These are phyloP conservation scores for Exophiala sp. DNA, from an alignment of 2,329 filamentous ascomycete species.

Conservation along the genomic window DNA sequence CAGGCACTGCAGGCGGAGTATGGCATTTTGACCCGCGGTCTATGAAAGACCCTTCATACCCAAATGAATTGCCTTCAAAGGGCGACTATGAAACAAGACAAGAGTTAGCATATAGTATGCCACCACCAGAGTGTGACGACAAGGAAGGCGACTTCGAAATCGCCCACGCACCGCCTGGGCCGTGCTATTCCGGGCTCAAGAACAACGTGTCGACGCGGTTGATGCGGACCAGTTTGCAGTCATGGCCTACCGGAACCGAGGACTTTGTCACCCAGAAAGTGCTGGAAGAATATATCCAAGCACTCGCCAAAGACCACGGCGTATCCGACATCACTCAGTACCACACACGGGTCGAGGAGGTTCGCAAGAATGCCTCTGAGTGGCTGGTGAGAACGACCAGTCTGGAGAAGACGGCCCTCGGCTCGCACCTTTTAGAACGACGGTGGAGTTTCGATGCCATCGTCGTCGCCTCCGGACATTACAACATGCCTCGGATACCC, in stretches of 20 bases:
- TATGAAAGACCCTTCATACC: constrained; percentile 49
- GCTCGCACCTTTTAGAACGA: constrained; percentile 10
- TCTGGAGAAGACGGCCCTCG: constrained; percentile 30
- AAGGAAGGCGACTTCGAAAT: constrained; percentile 26
- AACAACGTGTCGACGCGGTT: constrained; percentile 54
- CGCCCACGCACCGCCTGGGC: constrained; percentile 52
- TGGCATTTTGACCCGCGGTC: constrained; percentile 54
- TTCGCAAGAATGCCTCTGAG: constrained; percentile 44
- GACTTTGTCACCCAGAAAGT: constrained; percentile 57
- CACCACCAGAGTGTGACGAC: constrained; percentile 15
- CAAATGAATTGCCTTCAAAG: constrained; percentile 37
- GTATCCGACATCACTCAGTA: constrained; percentile 52
- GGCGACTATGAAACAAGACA: constrained; percentile 32
- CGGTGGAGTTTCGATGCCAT: constrained; percentile 47
- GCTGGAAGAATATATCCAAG: constrained; percentile 59
- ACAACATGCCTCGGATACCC: constrained; percentile 50
- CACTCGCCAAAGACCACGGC: constrained; percentile 51
- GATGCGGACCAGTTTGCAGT: constrained; percentile 47
- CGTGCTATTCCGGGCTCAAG: constrained; percentile 51
- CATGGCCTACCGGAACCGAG: constrained; percentile 59
- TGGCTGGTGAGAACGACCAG: constrained; percentile 55
- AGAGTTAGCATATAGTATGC: constrained; percentile 22
- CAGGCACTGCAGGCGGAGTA: constrained; percentile 51
- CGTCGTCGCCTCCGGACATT: constrained; percentile 54
- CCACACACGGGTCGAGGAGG: constrained; percentile 57